These are phyloP conservation scores for Strobilomyces dryophilus DNA, from an alignment of 768 basidiomycete genomes.

Conservation along the genomic window DNA sequence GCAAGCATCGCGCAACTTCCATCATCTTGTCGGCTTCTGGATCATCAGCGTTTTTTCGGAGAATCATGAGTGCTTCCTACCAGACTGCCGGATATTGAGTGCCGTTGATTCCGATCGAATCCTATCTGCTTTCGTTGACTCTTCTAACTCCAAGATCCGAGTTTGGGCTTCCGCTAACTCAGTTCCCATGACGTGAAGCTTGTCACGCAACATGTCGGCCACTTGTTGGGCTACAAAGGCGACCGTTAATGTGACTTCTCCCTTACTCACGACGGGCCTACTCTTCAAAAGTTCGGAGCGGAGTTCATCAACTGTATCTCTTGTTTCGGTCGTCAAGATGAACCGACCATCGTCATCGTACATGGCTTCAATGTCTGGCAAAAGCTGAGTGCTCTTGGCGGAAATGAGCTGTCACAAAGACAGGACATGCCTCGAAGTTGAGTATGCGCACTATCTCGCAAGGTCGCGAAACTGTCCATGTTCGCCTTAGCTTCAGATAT, in stretches of 20 bases:
- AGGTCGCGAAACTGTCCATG: constrained; percentile 22
- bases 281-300: constrained; percentile 34
- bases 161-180: constrained; percentile 41
- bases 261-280: constrained; percentile 14
- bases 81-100: constrained; percentile 23
- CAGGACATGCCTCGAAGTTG: constrained; percentile 26
- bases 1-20: constrained; percentile 21
- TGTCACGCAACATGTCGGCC: constrained; percentile 44
- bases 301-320: constrained; percentile 31
- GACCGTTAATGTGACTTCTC: not conserved
- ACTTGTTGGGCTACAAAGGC: constrained; percentile 43
- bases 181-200: constrained; percentile 38
- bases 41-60: constrained; percentile 13
- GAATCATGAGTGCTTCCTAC: constrained; percentile 10
- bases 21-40: constrained; percentile 19
- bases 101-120: constrained; percentile 18
- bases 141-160: constrained; percentile 38
- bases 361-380: constrained; percentile 27
- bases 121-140: constrained; percentile 16
- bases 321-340: constrained; percentile 22
- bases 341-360: constrained; percentile 27
- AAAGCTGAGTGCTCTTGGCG: not conserved
- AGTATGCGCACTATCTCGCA: constrained; percentile 19
- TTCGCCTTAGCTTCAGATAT: constrained; percentile 23
- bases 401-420: not conserved